Percentiles rank a stretch among this genome's conserved stretches.
phyloP scores from a whole-genome alignment of 495 filamentous ascomycete species.

The Cudoniella acicularis region DNA sequence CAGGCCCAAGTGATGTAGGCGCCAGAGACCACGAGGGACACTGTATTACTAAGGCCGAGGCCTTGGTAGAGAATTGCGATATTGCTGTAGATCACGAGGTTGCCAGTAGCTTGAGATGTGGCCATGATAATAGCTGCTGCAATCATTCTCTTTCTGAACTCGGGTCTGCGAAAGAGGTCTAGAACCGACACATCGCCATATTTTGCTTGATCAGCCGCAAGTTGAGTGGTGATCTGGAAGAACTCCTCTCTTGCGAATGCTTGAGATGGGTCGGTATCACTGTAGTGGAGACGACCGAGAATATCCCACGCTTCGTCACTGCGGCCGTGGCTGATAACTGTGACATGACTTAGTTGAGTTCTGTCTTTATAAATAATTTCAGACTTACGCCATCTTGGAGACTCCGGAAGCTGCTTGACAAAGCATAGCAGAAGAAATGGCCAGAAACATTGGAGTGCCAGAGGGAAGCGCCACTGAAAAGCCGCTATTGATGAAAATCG shows the following conservation, averaged over 20 bases:
- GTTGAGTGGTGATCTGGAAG: conserved; percentile 20
- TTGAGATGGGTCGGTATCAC: conserved; percentile 21
- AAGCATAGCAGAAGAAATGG: not conserved
- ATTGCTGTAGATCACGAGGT: conserved; percentile 8
- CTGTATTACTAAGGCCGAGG: not conserved
- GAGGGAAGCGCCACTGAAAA: not conserved
- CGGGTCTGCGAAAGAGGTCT: not conserved
- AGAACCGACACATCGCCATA: not conserved
- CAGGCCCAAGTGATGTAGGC: not conserved
- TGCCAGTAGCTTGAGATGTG: conserved; percentile 9
- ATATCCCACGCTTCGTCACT: conserved; percentile 29
- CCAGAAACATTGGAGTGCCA: not conserved
- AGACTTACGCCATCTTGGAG: conserved; percentile 39
- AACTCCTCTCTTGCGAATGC: conserved; percentile 22
- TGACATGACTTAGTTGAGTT: no score
- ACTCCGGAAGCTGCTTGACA: conserved; percentile 30
- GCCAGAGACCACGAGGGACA: not conserved
- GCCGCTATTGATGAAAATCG: not conserved
- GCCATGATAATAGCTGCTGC: conserved; percentile 2
- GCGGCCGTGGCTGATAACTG: conserved; percentile 35
- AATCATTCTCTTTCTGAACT: not conserved
- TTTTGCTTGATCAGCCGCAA: not conserved
- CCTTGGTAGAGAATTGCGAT: not conserved
- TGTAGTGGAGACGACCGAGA: conserved; percentile 20
- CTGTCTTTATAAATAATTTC: no score